phyloP scores from a whole-genome alignment of 768 basidiomycete genomes.

The Phlegmacium glaucopus region DNA sequence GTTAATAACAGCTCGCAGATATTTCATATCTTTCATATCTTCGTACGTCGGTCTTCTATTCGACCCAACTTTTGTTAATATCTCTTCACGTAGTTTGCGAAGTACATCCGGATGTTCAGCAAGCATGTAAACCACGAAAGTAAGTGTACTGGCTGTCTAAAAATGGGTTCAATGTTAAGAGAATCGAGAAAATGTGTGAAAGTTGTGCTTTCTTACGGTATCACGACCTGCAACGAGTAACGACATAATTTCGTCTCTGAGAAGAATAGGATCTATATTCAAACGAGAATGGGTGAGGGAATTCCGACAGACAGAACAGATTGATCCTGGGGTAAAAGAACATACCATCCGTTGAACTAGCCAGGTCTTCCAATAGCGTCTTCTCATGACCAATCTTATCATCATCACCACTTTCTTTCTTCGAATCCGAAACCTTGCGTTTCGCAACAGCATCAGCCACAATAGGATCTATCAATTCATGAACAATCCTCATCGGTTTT shows the following conservation, averaged over 20 bases:
- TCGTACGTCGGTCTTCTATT: conserved; percentile 37
- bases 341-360: not conserved
- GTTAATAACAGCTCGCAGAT: conserved; percentile 40
- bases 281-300: too few species aligned
- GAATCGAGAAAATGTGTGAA: not conserved
- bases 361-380: not conserved
- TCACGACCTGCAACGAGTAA: conserved; percentile 57
- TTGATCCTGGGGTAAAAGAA: too few species aligned
- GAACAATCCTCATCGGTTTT: not conserved
- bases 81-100: conserved; percentile 37
- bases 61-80: conserved; percentile 34
- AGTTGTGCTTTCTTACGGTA: conserved; percentile 25
- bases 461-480: not conserved
- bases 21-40: conserved; percentile 40
- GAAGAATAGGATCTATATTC: not conserved
- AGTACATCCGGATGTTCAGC: conserved; percentile 38
- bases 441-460: not conserved
- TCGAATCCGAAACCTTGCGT: not conserved
- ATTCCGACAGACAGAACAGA: too few species aligned
- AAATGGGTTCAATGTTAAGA: not conserved
- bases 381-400: too few species aligned
- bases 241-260: conserved; percentile 33
- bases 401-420: not conserved
- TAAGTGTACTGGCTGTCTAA: conserved; percentile 32
- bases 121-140: conserved; percentile 39